Conservation (phyloP, 2,329 filamentous ascomycete species). For the Zasmidium citrigriseum region DNA sequence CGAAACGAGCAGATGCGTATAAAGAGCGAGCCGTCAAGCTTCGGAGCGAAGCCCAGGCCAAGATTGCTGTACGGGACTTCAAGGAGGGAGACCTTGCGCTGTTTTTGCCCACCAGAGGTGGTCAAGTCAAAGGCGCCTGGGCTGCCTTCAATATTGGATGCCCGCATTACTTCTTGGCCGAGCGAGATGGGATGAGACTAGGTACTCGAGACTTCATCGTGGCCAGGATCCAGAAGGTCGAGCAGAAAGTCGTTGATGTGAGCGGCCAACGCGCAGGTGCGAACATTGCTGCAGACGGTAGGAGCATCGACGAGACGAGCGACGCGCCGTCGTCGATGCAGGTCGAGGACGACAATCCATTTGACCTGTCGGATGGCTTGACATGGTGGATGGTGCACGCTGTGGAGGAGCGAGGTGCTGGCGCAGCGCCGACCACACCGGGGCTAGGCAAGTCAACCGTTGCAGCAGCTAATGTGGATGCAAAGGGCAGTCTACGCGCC, state of each 20-base stretch:
- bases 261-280: slow-evolving; percentile 58
- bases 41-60: slow-evolving; percentile 86
- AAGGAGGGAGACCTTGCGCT: slow-evolving; percentile 94
- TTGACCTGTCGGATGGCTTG: slow-evolving; percentile 90
- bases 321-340: slow-evolving; percentile 50
- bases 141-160: slow-evolving; percentile 98
- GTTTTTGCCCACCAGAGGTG: slow-evolving; percentile 88
- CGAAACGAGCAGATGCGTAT: slow-evolving; percentile 53
- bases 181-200: slow-evolving; percentile 85
- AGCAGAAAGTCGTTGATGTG: slow-evolving; percentile 90
- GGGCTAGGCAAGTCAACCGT: slow-evolving; percentile 91
- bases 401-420: slow-evolving; percentile 74
- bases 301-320: slow-evolving; percentile 53
- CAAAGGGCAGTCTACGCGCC: slow-evolving; percentile 65
- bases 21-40: slow-evolving; percentile 80
- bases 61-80: slow-evolving; percentile 94
- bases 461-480: slow-evolving; percentile 82
- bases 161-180: slow-evolving; percentile 93
- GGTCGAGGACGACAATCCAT: slow-evolving; percentile 89
- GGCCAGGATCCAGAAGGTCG: slow-evolving; percentile 84
- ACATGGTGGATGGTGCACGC: slow-evolving; percentile 97
- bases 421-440: slow-evolving; percentile 83
- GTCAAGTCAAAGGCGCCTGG: slow-evolving; percentile 89
- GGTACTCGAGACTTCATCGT: slow-evolving; percentile 92
- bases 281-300: slow-evolving; percentile 32